These are phyloP conservation scores for Daucus carota DNA, from an alignment of 129 eudicot species.

Conservation along the genomic window DH1_v3.0 NC_030386.2:22094501-22095000, in stretches of 20 bases:
- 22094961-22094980: background rate
- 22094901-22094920: background rate
- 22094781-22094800: background rate
- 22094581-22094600: background rate
- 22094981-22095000: background rate
- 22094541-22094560: background rate
- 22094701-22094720: conserved; percentile 88
- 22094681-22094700: conserved; percentile 53
- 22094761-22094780: background rate
- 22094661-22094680: conserved; percentile 24
- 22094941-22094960: background rate
- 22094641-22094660: background rate
- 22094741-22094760: conserved; percentile 28
- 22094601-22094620: background rate
- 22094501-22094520: background rate
- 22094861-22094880: background rate
- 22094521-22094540: background rate
- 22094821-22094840: background rate
- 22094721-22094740: conserved; percentile 79
- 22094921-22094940: background rate
- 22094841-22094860: background rate
- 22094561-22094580: background rate
- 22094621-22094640: background rate
- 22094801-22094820: background rate
- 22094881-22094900: background rate